Evolutionary conservation across 1,284 basidiomycete species (phyloP).

Genomic region (Pisolithus thermaeus): DNA sequence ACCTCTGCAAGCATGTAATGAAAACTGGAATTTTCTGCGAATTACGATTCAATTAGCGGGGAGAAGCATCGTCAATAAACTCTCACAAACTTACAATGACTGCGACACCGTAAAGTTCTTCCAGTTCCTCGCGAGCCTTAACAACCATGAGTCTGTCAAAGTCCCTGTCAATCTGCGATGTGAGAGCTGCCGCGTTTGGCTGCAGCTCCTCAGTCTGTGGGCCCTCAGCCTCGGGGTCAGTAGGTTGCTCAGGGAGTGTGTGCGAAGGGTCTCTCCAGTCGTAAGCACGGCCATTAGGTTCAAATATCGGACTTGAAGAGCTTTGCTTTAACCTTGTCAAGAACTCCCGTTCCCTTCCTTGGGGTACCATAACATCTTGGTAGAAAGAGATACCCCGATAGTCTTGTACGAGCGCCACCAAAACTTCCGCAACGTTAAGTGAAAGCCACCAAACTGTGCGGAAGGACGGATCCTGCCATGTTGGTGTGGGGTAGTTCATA

Average conservation of each 20-base stretch:
- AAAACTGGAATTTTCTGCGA: constrained; percentile 66
- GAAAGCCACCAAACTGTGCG: constrained; percentile 67
- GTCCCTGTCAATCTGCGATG: constrained; percentile 50
- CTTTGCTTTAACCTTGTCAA: constrained; percentile 21
- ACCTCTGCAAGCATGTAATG: constrained; percentile 64
- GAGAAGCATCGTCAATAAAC: not conserved
- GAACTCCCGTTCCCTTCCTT: constrained; percentile 32
- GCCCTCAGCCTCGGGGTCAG: constrained; percentile 17
- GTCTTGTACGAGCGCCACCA: constrained; percentile 58
- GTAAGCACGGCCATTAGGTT: constrained; percentile 7
- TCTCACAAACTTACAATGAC: constrained; percentile 44
- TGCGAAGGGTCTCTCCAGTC: constrained; percentile 15
- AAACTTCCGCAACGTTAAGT: constrained; percentile 60
- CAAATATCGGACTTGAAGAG: constrained; percentile 3
- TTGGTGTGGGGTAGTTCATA: constrained; percentile 39
- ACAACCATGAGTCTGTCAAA: constrained; percentile 56
- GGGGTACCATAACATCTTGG: constrained; percentile 54
- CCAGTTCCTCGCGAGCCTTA: constrained; percentile 64
- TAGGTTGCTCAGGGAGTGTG: constrained; percentile 13
- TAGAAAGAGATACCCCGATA: constrained; percentile 63
- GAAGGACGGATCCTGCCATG: constrained; percentile 56
- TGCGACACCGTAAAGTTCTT: constrained; percentile 68
- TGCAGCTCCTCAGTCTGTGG: constrained; percentile 6
- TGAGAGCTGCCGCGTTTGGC: constrained; percentile 7
- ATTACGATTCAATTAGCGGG: not conserved